These are phyloP conservation scores for Colletotrichum sp. DNA, from an alignment of 2,329 filamentous ascomycete genomes.

Conservation along the genomic window DNA sequence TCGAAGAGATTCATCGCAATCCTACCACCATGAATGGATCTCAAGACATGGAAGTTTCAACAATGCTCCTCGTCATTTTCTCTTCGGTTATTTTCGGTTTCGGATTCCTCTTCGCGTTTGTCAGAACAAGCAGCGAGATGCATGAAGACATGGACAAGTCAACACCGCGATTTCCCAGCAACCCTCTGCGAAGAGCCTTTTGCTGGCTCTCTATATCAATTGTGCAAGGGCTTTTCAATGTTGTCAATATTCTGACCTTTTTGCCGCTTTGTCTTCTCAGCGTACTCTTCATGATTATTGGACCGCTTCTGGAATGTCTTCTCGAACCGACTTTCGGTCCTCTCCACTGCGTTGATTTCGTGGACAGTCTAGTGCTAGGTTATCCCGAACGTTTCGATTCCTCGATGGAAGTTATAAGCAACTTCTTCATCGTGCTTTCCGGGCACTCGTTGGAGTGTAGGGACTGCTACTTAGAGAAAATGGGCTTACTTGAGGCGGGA, in stretches of 20 bases:
- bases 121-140: neutral
- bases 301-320: neutral
- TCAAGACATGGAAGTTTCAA: accelerated
- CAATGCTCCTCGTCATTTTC: neutral
- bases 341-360: neutral
- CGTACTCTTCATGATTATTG: neutral
- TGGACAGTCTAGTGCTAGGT: accelerated
- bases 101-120: neutral
- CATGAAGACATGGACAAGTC: neutral
- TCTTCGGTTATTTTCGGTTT: neutral
- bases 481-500: neutral
- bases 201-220: neutral
- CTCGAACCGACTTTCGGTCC: neutral
- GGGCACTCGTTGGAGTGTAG: neutral
- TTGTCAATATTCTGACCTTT: neutral
- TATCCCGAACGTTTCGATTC: neutral
- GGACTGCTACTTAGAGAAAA: neutral
- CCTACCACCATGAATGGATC: accelerated
- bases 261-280: neutral
- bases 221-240: neutral
- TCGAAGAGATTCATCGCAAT: accelerated
- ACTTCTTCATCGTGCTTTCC: neutral
- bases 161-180: neutral
- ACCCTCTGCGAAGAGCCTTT: neutral
- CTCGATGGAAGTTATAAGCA: neutral